Evolutionary conservation across 768 basidiomycete genomes (phyloP).

Genomic region (Leccinum barrowsii): DNA sequence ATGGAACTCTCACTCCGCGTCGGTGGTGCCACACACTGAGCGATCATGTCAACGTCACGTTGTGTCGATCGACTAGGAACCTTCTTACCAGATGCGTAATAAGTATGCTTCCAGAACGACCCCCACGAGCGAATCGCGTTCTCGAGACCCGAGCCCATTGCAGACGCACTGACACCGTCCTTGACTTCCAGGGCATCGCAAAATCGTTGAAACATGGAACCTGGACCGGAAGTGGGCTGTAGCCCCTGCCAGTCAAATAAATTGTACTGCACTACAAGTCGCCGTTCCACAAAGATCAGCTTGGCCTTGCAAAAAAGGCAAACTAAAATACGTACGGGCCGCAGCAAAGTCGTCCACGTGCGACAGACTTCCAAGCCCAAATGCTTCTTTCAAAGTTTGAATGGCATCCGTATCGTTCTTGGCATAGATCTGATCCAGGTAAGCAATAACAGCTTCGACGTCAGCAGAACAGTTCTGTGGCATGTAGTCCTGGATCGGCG

Average conservation of each 20-base stretch:
- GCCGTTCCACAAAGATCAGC: constrained; percentile 6
- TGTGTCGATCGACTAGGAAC: background rate
- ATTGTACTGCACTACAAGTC: background rate
- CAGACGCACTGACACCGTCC: background rate
- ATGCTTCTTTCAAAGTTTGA: background rate
- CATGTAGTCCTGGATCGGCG: background rate
- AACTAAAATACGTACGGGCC: background rate
- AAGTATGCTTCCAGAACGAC: background rate
- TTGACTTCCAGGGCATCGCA: background rate
- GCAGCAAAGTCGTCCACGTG: background rate
- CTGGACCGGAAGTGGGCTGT: background rate
- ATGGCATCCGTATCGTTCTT: constrained; percentile 28
- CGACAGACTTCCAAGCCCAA: background rate
- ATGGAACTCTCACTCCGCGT: constrained; percentile 43
- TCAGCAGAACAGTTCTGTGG: background rate
- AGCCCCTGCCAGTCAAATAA: background rate
- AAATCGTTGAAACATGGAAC: background rate
- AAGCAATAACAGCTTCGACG: background rate
- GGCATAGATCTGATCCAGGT: background rate
- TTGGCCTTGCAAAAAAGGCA: background rate
- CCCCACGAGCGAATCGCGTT: background rate
- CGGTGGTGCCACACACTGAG: constrained; percentile 49
- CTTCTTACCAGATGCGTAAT: background rate
- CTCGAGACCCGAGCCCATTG: background rate
- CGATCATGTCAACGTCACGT: background rate